phyloP scores from a whole-genome alignment of 2,329 filamentous ascomycete species.

The Pseudogymnoascus sp. region DNA sequence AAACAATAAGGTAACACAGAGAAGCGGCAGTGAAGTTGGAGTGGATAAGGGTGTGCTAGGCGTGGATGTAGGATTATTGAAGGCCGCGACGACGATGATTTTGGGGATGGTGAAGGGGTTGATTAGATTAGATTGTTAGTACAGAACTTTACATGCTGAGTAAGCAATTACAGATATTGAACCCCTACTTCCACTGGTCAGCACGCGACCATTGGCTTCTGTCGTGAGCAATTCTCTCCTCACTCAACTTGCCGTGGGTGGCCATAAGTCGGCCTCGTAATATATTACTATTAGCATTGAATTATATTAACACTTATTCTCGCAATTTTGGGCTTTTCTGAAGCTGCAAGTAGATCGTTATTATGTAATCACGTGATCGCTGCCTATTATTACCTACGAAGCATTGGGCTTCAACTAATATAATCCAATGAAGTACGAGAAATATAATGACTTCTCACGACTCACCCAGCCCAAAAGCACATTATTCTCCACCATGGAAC shows the following conservation, averaged over 20 bases:
- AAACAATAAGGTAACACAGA: neutral
- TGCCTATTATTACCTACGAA: neutral
- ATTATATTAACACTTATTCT: neutral
- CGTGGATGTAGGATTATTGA: conserved; percentile 1
- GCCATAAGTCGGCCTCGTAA: conserved; percentile 97
- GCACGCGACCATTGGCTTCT: neutral
- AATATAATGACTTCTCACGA: conserved; percentile 25
- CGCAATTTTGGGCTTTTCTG: neutral
- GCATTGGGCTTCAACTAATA: neutral
- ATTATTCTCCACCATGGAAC: conserved; percentile 92
- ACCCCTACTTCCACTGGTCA: neutral
- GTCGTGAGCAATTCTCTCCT: conserved; percentile 80
- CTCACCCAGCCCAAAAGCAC: conserved; percentile 42
- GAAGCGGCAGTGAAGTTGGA: neutral
- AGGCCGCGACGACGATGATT: conserved; percentile 8
- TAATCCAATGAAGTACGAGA: conserved; percentile 3
- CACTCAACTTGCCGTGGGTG: conserved; percentile 91
- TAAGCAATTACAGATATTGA: neutral
- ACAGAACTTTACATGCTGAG: neutral
- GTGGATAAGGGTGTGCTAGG: neutral
- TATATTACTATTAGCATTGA: neutral
- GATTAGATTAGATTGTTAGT: conserved; percentile 9
- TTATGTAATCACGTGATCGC: neutral
- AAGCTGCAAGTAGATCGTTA: neutral
- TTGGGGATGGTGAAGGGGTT: conserved; percentile 3